These are phyloP conservation scores for Strobilomyces confusus DNA, from an alignment of 768 basidiomycete genomes.

Conservation along the genomic window DNA sequence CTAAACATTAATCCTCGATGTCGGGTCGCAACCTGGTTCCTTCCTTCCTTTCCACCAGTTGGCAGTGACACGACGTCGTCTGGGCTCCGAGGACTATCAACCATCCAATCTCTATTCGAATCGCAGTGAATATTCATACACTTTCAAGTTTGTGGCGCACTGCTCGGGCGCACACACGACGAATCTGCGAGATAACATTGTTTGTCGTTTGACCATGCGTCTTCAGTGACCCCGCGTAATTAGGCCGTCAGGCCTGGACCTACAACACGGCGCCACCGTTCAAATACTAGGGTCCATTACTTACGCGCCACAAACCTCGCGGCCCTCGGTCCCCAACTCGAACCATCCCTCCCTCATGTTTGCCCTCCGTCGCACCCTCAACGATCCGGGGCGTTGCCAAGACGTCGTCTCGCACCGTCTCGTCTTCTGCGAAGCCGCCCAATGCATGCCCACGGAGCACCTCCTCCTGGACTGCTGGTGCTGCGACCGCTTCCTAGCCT, in stretches of 20 bases:
- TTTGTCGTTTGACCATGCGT: no score
- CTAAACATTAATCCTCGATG: not conserved
- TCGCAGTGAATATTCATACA: no score
- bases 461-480: constrained; percentile 8
- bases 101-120: no score
- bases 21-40: not conserved
- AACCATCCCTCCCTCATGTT: constrained; percentile 9
- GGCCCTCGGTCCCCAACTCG: not conserved
- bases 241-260: not conserved
- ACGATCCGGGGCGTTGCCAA: constrained; percentile 1
- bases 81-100: no score
- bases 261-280: not conserved
- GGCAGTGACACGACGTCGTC: no score
- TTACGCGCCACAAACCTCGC: not conserved
- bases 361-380: constrained; percentile 7
- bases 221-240: not conserved
- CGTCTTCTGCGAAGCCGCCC: constrained; percentile 8
- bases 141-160: no score
- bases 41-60: no score
- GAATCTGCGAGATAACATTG: no score
- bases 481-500: constrained; percentile 14
- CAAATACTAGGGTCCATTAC: not conserved
- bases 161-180: no score
- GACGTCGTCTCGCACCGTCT: constrained; percentile 14
- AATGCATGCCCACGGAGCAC: constrained; percentile 1